Percentiles rank a stretch among this genome's conserved stretches.
These are phyloP conservation scores for Bremia lactucae DNA, from an alignment of 352 stramenopile genomes.

Conservation along the genomic window DNA sequence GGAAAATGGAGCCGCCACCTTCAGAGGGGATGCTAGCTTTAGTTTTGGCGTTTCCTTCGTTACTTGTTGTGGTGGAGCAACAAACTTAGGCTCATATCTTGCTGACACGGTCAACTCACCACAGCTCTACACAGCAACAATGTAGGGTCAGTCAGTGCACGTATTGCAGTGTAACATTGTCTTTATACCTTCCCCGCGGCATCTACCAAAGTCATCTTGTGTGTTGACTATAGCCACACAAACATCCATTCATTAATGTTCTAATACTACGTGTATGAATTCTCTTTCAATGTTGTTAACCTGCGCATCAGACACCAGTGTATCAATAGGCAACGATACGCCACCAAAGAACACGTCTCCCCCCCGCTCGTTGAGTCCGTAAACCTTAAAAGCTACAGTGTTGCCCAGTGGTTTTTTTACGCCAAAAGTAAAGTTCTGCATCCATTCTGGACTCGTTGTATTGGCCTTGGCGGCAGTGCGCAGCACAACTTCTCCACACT, in stretches of 20 bases:
- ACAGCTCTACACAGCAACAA: conserved; percentile 7
- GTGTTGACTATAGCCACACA: conserved; percentile 18
- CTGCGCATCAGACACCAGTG: conserved; percentile 26
- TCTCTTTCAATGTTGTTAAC: conserved; percentile 6
- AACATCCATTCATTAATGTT: conserved; percentile 7
- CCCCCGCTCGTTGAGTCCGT: conserved; percentile 29
- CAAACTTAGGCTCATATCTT: conserved; percentile 37
- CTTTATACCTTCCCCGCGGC: conserved; percentile 4
- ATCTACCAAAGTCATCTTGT: conserved; percentile 18
- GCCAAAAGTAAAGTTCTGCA: conserved; percentile 44
- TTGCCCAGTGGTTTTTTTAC: conserved; percentile 39
- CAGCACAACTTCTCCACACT: conserved; percentile 38
- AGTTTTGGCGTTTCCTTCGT: conserved; percentile 1
- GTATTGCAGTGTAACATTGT: neutral
- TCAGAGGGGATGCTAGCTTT: conserved; percentile 2
- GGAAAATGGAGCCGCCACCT: conserved; percentile 1
- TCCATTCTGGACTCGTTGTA: conserved; percentile 40
- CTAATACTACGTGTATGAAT: neutral
- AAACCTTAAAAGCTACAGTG: conserved; percentile 36
- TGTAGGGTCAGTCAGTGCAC: neutral
- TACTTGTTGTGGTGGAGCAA: conserved; percentile 9
- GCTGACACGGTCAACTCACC: conserved; percentile 30
- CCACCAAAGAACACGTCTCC: conserved; percentile 35
- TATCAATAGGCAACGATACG: conserved; percentile 21
- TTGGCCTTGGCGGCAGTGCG: conserved; percentile 33